Percentiles rank a stretch among this genome's conserved stretches.
Conservation (phyloP, 768 basidiomycete species). For the Psilocybe sp. region DNA sequence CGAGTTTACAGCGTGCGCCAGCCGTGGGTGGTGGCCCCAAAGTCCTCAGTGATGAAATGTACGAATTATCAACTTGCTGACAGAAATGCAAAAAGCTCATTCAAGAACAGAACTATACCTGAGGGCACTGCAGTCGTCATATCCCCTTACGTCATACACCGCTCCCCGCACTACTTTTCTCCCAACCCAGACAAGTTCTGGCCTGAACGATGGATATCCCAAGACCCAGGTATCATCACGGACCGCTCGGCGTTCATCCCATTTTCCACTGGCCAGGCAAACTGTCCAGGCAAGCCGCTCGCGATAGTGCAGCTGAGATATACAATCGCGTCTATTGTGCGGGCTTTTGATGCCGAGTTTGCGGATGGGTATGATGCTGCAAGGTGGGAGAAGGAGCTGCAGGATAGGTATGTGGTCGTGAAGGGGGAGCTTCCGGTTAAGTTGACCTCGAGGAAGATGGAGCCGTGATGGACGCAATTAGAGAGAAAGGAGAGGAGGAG, state of each 20-base stretch:
- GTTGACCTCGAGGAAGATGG: neutral
- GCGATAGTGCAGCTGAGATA: constrained; percentile 27
- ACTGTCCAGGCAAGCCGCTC: constrained; percentile 41
- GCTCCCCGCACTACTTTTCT: constrained; percentile 33
- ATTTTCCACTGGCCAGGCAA: constrained; percentile 43
- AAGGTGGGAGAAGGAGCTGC: constrained; percentile 23
- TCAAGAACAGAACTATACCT: constrained; percentile 27
- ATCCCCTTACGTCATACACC: constrained; percentile 31
- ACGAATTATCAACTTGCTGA: neutral
- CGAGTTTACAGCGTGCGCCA: constrained; percentile 29
- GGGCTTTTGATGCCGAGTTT: constrained; percentile 27
- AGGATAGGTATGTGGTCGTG: constrained; percentile 19
- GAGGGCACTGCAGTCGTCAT: constrained; percentile 36
- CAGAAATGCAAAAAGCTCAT: neutral
- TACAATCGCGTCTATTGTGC: constrained; percentile 21
- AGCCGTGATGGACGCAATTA: neutral
- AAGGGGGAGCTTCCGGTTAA: constrained; percentile 1
- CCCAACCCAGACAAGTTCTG: constrained; percentile 32
- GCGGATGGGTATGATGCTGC: constrained; percentile 16
- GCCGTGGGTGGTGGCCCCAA: constrained; percentile 25
- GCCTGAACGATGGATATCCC: constrained; percentile 35
- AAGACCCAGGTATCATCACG: constrained; percentile 8
- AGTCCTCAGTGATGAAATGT: constrained; percentile 7
- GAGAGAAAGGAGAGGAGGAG: neutral
- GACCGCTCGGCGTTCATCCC: constrained; percentile 29